Evolutionary conservation across 169 alveolate genomes (phyloP).

Genomic region (Eimeria falciformis): DNA sequence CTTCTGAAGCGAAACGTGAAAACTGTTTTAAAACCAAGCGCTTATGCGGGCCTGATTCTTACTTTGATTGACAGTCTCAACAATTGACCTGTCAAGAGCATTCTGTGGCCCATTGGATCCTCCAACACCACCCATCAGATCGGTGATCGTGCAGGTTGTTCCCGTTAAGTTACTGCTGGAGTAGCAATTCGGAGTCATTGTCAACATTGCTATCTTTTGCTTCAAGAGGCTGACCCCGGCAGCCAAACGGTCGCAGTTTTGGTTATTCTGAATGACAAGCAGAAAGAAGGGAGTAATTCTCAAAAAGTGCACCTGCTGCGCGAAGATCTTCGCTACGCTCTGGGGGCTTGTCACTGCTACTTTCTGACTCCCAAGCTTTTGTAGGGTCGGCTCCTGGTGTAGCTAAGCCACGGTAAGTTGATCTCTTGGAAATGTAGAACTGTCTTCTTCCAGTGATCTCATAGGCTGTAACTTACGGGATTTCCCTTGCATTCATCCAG

Average conservation of each 20-base stretch:
- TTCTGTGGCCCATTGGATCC: slow-evolving; percentile 20
- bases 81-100: slow-evolving; percentile 47
- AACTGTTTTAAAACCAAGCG: too few relatives aligned
- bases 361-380: too few relatives aligned
- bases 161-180: background rate
- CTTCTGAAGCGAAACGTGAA: too few relatives aligned
- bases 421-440: too few relatives aligned
- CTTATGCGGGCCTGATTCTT: too few relatives aligned
- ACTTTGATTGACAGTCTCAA: slow-evolving; percentile 18
- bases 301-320: too few relatives aligned
- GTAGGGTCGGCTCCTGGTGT: too few relatives aligned
- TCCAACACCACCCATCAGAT: slow-evolving; percentile 56
- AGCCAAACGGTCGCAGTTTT: background rate
- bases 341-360: too few relatives aligned
- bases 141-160: slow-evolving; percentile 21
- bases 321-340: too few relatives aligned
- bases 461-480: too few relatives aligned
- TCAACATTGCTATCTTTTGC: background rate
- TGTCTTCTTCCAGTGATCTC: too few relatives aligned
- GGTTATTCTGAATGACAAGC: background rate
- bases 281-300: background rate
- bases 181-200: background rate
- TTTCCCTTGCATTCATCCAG: background rate
- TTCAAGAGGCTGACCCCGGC: background rate
- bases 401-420: too few relatives aligned